A percentile compares a stretch with the other conserved stretches of the same genome.
Evolutionary conservation across 768 basidiomycete species (phyloP).

Genomic region (Mycena filopes): DNA sequence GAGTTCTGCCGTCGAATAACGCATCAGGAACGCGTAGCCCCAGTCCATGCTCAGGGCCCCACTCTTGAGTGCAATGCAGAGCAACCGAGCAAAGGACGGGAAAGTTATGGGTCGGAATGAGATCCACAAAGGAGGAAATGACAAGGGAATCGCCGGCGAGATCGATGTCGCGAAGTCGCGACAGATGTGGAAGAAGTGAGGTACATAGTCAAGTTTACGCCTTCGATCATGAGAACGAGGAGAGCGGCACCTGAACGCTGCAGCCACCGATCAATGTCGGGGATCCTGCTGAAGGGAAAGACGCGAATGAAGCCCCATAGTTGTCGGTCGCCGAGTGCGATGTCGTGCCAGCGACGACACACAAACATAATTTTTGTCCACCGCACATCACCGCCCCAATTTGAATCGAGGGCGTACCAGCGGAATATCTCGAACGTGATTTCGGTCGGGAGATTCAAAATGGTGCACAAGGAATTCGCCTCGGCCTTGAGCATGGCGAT

Average conservation of each 20-base stretch:
- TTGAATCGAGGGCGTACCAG: neutral
- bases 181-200: neutral
- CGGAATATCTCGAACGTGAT: neutral
- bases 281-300: no score
- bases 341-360: constrained; percentile 17
- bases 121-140: neutral
- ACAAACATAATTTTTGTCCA: constrained; percentile 17
- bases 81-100: neutral
- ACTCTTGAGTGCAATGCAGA: neutral
- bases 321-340: neutral
- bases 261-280: neutral
- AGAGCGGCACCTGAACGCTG: constrained; percentile 9
- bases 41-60: neutral
- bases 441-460: constrained; percentile 14
- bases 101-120: neutral
- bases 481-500: constrained; percentile 17
- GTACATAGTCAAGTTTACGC: neutral
- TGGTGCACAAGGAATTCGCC: neutral
- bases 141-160: neutral
- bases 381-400: neutral
- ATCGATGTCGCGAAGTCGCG: neutral
- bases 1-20: constrained; percentile 6
- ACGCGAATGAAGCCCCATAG: constrained; percentile 5
- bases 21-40: neutral
- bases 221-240: neutral